Evolutionary conservation across 345 rosid genomes (phyloP), one percentile per base, ranked within the genome.

Genomic region (Durio zibethinus): DNA sequence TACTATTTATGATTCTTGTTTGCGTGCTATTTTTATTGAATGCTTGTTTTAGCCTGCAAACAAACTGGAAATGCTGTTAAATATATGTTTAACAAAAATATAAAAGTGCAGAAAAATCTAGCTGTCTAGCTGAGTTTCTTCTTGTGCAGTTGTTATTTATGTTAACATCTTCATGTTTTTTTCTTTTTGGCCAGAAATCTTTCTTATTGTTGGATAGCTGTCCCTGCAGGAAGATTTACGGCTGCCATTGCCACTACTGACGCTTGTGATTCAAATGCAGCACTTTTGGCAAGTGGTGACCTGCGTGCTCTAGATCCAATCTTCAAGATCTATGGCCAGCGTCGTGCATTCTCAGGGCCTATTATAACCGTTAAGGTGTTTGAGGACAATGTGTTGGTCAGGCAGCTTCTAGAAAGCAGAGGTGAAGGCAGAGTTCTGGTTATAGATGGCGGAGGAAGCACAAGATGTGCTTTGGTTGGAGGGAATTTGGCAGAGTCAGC

Each of bases 371-470:
- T 93, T 12, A 93, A 93, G 85, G 90, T 90, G 54, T 92, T 95
- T 1, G 98, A 93, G 85, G 94, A 95, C 89, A 95, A 95, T 38
- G 92, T 93, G 9, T 81, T 93, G 57, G 94, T 93, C 31, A 79
- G 97, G 40, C 86, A 87, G 89, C 82, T 88, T 29, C 88, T 93
- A 1, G 96, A 93, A 79, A 85, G 84, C 66, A 87, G 78, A 83
- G 97, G 99, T 4, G 91, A 95, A 74, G 96, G 98, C 7, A 74
- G 90, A 53, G 99, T 91, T 38, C 83, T 95, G 10, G 93, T 95
- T 23, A 82, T 92, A 29, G 98, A 95, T 74, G 96, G 99, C 21
- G 97, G 97, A 59, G 98, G 92, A 73, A 95, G 99, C 94, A 81
- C 68, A 85, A 89, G 97, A 77, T 91, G 97, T 68, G 96, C 98